Evolutionary conservation across 495 filamentous ascomycete genomes (phyloP).

Genomic region (Penicillium angulare): DNA sequence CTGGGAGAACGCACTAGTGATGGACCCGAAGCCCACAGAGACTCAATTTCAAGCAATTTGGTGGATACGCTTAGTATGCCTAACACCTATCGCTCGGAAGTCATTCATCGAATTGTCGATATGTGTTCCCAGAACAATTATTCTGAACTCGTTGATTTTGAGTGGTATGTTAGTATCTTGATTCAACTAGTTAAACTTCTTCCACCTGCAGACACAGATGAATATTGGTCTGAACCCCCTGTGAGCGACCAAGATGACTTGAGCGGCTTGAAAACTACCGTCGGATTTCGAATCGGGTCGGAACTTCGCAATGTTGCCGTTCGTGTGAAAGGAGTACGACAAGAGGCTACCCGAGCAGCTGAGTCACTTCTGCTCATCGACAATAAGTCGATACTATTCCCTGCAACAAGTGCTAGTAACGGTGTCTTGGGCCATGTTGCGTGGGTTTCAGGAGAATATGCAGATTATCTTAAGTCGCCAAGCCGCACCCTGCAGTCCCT

Average conservation of each 20-base stretch:
- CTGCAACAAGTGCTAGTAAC: conserved; percentile 43
- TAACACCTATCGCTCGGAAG: conserved; percentile 75
- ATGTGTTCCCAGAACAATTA: conserved; percentile 95
- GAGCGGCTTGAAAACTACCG: conserved; percentile 19
- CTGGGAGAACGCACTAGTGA: neutral
- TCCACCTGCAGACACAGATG: conserved; percentile 31
- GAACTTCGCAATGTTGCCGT: conserved; percentile 88
- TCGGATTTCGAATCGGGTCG: conserved; percentile 71
- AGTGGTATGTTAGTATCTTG: conserved; percentile 91
- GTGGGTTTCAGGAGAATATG: conserved; percentile 89
- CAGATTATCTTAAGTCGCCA: conserved; percentile 61
- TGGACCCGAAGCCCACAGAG: too few relatives aligned
- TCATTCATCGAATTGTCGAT: conserved; percentile 75
- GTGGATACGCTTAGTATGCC: conserved; percentile 55
- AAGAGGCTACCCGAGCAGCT: conserved; percentile 77
- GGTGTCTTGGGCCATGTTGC: conserved; percentile 69
- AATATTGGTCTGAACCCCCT: conserved; percentile 7
- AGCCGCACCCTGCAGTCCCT: conserved; percentile 68
- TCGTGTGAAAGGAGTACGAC: conserved; percentile 78
- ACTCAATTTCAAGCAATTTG: too few relatives aligned
- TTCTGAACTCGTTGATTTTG: conserved; percentile 80
- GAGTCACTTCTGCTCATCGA: conserved; percentile 64
- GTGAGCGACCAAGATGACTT: conserved; percentile 13
- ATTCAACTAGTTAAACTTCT: conserved; percentile 75
- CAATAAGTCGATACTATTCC: conserved; percentile 45